Base-by-base conservation (phyloP, 495 filamentous ascomycete genomes). In the Xylaria castorea region DNA sequence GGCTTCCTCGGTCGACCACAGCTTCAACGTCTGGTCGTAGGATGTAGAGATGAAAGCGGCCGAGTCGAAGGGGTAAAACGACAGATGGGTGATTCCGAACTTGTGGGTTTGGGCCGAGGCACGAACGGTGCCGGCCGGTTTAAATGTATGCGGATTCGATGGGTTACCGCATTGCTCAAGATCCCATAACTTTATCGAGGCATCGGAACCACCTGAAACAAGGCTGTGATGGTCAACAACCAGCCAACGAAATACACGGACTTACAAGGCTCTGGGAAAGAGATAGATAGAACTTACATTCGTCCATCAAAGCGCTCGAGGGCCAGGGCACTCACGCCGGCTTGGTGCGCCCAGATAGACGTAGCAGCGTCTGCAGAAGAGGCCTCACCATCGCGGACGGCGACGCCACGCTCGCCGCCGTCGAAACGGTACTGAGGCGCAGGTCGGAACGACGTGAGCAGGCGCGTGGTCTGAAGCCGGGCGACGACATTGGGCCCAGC, bases 11-110 rank as follows among this genome's bases (percentile, higher is more conserved):
- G 93, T 89, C 11, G 91, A 89, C 76, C 91, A 97, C 3, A 95
- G 82, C 79, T 95, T 95, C 42, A 97, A 85, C 4, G 90, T 92
- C 71, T 92, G 90, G 79, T 97, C 95, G 78, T 93, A 94, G 60
- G 94, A 93, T 14, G 91, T 91, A 1, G 93, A 92, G 14, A 97
- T 84, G 74, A 98, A 96, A 42, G 94, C 83, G 73, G 88, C 81
- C 71, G 91, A 82, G 83, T 95, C 95, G 75, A 96, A 96, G 4
- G 95, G 94, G 76, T 96, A 97, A 82, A 97, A 97, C 2, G 88
- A 92, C 50, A 97, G 81, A 46, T 94, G 91, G 2, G 94, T 97
- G 66, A 97, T 91, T 64, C 93, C 92, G 75, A 91, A 92, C 61
- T 88, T 92, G 79, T 96, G 93, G 50, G 73, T 55, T 65, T 75